Evolutionary conservation across 768 basidiomycete genomes (phyloP).

Genomic region (Tylopilus plumbeoviolaceoides): DNA sequence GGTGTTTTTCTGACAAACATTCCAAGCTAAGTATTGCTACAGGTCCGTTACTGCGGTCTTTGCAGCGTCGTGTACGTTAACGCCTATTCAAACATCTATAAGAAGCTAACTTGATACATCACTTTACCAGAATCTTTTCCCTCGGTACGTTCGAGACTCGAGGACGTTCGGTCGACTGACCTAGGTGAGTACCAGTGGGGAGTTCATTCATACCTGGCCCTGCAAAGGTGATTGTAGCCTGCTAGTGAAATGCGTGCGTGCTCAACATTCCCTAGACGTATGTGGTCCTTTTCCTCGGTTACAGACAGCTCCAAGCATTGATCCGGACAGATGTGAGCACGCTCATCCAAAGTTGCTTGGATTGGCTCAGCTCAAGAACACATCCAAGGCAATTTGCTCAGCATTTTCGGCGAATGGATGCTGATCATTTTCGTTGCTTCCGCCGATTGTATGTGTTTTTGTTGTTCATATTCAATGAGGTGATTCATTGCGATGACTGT

Average conservation of each 20-base stretch:
- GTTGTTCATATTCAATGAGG: not conserved
- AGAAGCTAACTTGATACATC: not conserved
- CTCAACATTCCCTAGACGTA: slow-evolving; percentile 1
- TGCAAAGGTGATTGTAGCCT: not conserved
- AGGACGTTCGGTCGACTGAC: not conserved
- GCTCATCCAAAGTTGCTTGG: not conserved
- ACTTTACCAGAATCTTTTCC: not conserved
- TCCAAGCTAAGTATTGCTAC: not conserved
- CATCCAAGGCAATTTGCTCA: slow-evolving; percentile 3
- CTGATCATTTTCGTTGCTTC: not conserved
- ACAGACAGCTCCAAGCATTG: not conserved
- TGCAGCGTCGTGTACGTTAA: slow-evolving; percentile 1
- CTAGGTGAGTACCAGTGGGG: not conserved
- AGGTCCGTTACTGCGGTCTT: slow-evolving; percentile 14
- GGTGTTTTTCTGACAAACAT: too few relatives aligned
- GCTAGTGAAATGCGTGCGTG: too few relatives aligned
- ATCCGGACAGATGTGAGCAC: slow-evolving; percentile 8
- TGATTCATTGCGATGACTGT: not conserved
- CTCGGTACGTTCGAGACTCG: not conserved
- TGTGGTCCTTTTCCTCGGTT: not conserved
- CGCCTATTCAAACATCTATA: not conserved
- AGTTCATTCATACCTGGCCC: slow-evolving; percentile 10
- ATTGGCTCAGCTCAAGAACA: not conserved
- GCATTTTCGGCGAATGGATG: not conserved
- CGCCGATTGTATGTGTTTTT: slow-evolving; percentile 8